Evolutionary conservation across 331 rosid genomes (phyloP).

Genomic region (Dryas integrifolia): DNA sequence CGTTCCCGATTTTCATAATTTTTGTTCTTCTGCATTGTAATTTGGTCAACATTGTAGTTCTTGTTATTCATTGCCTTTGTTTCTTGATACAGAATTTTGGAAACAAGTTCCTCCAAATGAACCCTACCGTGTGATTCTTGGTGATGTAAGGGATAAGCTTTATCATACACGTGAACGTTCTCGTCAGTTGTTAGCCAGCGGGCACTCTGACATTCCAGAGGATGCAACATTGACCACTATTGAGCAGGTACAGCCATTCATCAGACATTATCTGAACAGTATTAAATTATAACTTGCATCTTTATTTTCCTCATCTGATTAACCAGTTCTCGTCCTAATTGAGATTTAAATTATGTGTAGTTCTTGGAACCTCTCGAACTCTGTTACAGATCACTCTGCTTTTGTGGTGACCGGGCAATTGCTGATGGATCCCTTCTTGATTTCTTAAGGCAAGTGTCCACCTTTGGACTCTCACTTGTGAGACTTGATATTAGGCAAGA

Average conservation of each 20-base stretch:
- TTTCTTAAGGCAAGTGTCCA: slow-evolving; percentile 94
- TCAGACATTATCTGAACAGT: background rate
- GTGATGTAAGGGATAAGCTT: slow-evolving; percentile 90
- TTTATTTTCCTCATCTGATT: background rate
- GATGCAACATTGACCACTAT: slow-evolving; percentile 76
- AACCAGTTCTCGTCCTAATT: slow-evolving; percentile 31
- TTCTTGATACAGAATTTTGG: slow-evolving; percentile 72
- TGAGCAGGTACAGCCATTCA: slow-evolving; percentile 58
- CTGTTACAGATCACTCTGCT: slow-evolving; percentile 87
- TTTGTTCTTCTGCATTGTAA: background rate
- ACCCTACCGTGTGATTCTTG: slow-evolving; percentile 93
- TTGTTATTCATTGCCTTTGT: slow-evolving; percentile 15
- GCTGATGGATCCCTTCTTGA: slow-evolving; percentile 99
- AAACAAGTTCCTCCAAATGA: slow-evolving; percentile 80
- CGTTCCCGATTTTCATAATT: background rate
- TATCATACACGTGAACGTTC: slow-evolving; percentile 93
- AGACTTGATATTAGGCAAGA: slow-evolving; percentile 98
- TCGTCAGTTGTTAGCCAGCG: slow-evolving; percentile 78
- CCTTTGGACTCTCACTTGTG: slow-evolving; percentile 89
- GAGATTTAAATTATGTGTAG: slow-evolving; percentile 40
- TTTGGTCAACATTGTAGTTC: slow-evolving; percentile 6
- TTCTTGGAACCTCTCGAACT: slow-evolving; percentile 94
- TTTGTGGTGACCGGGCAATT: slow-evolving; percentile 84
- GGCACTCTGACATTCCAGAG: slow-evolving; percentile 88
- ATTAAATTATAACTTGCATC: background rate